A percentile compares a stretch with the other conserved stretches of the same genome.
phyloP scores from a whole-genome alignment of 768 basidiomycete species.

The Boletus sp. region DNA sequence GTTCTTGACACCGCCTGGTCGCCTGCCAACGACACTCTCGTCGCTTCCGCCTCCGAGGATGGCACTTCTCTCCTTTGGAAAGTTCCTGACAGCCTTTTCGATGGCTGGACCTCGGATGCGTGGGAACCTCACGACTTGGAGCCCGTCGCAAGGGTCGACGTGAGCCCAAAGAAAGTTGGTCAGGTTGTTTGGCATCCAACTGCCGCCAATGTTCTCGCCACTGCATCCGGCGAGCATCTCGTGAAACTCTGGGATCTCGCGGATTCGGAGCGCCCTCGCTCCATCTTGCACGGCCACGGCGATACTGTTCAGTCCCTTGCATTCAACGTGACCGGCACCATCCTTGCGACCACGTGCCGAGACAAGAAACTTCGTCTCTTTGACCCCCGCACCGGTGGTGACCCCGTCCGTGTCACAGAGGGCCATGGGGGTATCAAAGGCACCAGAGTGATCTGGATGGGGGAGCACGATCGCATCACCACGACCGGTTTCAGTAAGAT shows the following conservation, averaged over 20 bases:
- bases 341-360: slow-evolving; percentile 85
- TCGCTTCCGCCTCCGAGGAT: slow-evolving; percentile 92
- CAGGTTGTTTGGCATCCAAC: slow-evolving; percentile 94
- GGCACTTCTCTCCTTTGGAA: slow-evolving; percentile 93
- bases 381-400: slow-evolving; percentile 79
- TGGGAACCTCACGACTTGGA: slow-evolving; percentile 85
- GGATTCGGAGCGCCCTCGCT: slow-evolving; percentile 58
- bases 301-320: slow-evolving; percentile 86
- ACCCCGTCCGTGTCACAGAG: slow-evolving; percentile 79
- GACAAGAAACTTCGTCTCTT: slow-evolving; percentile 92
- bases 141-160: slow-evolving; percentile 78
- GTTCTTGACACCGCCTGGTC: slow-evolving; percentile 97
- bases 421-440: slow-evolving; percentile 95
- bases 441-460: slow-evolving; percentile 86
- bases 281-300: slow-evolving; percentile 66
- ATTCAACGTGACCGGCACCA: slow-evolving; percentile 77
- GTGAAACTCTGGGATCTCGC: slow-evolving; percentile 92
- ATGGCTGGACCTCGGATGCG: slow-evolving; percentile 79
- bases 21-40: slow-evolving; percentile 86
- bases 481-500: slow-evolving; percentile 97
- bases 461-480: slow-evolving; percentile 80
- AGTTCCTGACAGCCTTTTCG: slow-evolving; percentile 62
- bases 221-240: slow-evolving; percentile 76
- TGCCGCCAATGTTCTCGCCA: slow-evolving; percentile 81
- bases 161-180: slow-evolving; percentile 83